phyloP scores from a whole-genome alignment of 2,329 filamentous ascomycete genomes.

The Penicillium hordei region DNA sequence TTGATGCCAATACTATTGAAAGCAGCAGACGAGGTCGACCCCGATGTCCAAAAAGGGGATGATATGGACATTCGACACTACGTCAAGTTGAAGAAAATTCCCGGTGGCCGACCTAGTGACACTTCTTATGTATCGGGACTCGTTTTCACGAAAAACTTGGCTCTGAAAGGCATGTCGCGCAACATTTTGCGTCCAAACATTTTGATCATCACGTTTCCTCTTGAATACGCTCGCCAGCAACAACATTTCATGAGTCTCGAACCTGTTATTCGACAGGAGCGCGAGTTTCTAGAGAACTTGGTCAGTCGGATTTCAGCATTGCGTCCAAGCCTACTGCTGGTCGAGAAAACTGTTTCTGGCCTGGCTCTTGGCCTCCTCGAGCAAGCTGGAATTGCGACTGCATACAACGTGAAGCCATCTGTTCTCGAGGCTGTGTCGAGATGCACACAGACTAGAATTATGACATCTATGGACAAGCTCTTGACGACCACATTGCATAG shows the following conservation, averaged over 20 bases:
- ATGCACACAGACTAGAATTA: conserved; percentile 86
- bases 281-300: conserved; percentile 86
- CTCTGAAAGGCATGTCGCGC: conserved; percentile 92
- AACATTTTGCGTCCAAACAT: conserved; percentile 82
- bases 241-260: conserved; percentile 98
- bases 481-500: conserved; percentile 72
- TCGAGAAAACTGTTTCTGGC: conserved; percentile 88
- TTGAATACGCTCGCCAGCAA: conserved; percentile 92
- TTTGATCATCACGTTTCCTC: conserved; percentile 87
- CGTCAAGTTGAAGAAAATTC: conserved; percentile 95
- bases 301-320: conserved; percentile 88
- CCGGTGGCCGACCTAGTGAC: conserved; percentile 83
- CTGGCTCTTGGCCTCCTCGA: conserved; percentile 85
- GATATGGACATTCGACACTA: conserved; percentile 98
- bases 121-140: conserved; percentile 96
- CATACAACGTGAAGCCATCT: conserved; percentile 93
- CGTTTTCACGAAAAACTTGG: conserved; percentile 95
- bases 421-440: conserved; percentile 93
- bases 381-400: conserved; percentile 86
- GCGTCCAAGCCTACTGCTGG: conserved; percentile 81
- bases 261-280: conserved; percentile 93
- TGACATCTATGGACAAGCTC: conserved; percentile 93
- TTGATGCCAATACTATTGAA: conserved; percentile 85
- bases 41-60: conserved; percentile 84
- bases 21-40: conserved; percentile 91